Conservation (phyloP, 345 rosid species). For the Mercurialis annua region DNA sequence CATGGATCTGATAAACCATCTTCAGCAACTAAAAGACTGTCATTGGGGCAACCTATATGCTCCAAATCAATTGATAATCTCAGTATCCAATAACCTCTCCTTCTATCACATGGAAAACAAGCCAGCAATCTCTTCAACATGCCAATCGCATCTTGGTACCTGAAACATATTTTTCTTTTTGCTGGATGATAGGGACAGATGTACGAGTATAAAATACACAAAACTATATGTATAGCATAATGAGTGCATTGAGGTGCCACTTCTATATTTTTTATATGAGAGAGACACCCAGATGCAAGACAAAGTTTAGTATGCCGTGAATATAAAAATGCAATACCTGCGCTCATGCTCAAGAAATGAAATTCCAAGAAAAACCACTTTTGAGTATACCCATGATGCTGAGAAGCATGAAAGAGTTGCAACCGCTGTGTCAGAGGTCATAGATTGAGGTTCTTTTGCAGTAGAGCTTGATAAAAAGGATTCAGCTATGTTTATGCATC, state of each 20-base stretch:
- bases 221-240: background rate
- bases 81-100: slow-evolving; percentile 93
- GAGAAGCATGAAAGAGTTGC: slow-evolving; percentile 50
- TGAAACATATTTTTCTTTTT: slow-evolving; percentile 39
- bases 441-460: slow-evolving; percentile 24
- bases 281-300: background rate
- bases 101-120: slow-evolving; percentile 59
- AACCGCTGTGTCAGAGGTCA: slow-evolving; percentile 25
- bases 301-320: background rate
- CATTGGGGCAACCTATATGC: slow-evolving; percentile 62
- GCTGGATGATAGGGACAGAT: background rate
- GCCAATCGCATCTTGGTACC: slow-evolving; percentile 58
- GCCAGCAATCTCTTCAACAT: slow-evolving; percentile 57
- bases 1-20: slow-evolving; percentile 74
- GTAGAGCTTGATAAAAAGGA: slow-evolving; percentile 39
- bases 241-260: background rate
- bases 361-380: slow-evolving; percentile 73
- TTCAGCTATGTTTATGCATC: slow-evolving; percentile 64
- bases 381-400: slow-evolving; percentile 79
- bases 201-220: background rate
- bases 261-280: background rate
- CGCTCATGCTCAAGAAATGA: slow-evolving; percentile 77
- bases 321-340: slow-evolving; percentile 49
- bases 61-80: slow-evolving; percentile 86
- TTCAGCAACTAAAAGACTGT: slow-evolving; percentile 81